Evolutionary conservation across 345 rosid species (phyloP).

Genomic region (Arabidopsis thaliana): TAIR10.1 NC_003071.7:5678001-5678500

Average conservation of each 20-base stretch:
- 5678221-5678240: constrained; percentile 21
- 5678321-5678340: background rate
- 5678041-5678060: constrained; percentile 84
- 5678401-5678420: constrained; percentile 47
- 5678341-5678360: background rate
- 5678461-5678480: constrained; percentile 91
- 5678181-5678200: constrained; percentile 92
- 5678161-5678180: constrained; percentile 65
- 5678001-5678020: constrained; percentile 25
- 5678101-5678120: constrained; percentile 85
- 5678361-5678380: constrained; percentile 73
- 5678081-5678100: constrained; percentile 99
- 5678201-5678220: constrained; percentile 88
- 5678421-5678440: constrained; percentile 66
- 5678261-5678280: constrained; percentile 1
- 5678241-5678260: background rate
- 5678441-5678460: constrained; percentile 98
- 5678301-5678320: background rate
- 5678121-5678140: constrained; percentile 83
- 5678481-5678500: constrained; percentile 84
- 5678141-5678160: constrained; percentile 79
- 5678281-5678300: background rate
- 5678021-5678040: constrained; percentile 42
- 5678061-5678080: constrained; percentile 93
- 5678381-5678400: constrained; percentile 90